Evolutionary conservation across 306 rosid genomes (phyloP), one percentile per base, ranked within the genome.

Genomic region (Casuarina glauca): DNA sequence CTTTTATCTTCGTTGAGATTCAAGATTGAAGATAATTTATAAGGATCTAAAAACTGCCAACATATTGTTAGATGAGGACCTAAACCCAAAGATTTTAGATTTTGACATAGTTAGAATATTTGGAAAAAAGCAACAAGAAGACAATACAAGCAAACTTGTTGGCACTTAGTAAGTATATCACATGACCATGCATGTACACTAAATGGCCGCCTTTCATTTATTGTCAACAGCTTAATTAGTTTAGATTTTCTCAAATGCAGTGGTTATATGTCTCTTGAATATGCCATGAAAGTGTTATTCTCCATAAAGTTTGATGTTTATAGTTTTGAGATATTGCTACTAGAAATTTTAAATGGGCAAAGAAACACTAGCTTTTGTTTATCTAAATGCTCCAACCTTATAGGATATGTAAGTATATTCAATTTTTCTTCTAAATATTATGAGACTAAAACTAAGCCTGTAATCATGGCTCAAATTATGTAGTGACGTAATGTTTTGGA

Each of bases 251-350:
- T 6, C 44, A 45, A 48, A 43, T 85, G 71, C 74, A 94, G 97
- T 12, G 98, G 98, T 20, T 93, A 93, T 62, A 93, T 93, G 94
- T 77, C 98, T 0, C 98, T 96, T 0, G 98, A 93, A 79, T 94
- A 94, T 74, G 98, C 93, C 64, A 94, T 91, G 98, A 93, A 90
- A 82, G 97, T 97, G 71, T 80, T 91, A 44, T 90, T 94, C 81
- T 94, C 97, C 1, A 88, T 88, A 0, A 94, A 94, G 81, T 94
- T 96, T 3, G 97, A 94, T 42, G 97, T 94, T 9, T 94, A 91
- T 70, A 94, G 98, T 78, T 94, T 94, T 55, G 98, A 97, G 1
- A 85, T 94, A n/a, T 80, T 94, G 75, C 76, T 94, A 43, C 85
- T 94, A 6, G 98, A 94, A 79, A 88, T 92, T 60, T 73, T 92